phyloP scores from a whole-genome alignment of 495 filamentous ascomycete genomes.

The Penicillium daleae region DNA sequence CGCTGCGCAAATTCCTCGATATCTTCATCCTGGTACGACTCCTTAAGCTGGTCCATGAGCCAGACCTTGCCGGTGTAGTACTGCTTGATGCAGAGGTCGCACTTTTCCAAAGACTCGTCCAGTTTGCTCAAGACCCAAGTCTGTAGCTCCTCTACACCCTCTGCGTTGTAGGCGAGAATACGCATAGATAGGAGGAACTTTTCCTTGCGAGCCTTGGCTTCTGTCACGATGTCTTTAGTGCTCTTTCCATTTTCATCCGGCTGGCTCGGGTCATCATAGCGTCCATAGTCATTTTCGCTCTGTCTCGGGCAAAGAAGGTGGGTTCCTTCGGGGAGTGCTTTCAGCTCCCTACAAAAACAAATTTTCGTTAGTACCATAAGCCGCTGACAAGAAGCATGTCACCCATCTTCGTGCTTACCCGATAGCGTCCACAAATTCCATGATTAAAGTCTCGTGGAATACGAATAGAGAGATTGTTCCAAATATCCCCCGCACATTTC shows the following conservation, averaged over 20 bases:
- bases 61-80: constrained; percentile 75
- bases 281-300: constrained; percentile 50
- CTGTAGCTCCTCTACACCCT: constrained; percentile 62
- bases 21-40: constrained; percentile 66
- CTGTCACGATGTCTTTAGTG: constrained; percentile 43
- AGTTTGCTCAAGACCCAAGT: constrained; percentile 60
- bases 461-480: constrained; percentile 10
- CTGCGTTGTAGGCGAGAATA: constrained; percentile 67
- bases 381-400: background rate
- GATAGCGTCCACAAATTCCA: constrained; percentile 51
- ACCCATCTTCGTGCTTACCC: constrained; percentile 31
- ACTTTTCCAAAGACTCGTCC: constrained; percentile 62
- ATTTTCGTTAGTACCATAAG: constrained; percentile 14
- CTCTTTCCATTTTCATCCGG: constrained; percentile 37
- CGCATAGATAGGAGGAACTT: constrained; percentile 65
- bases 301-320: constrained; percentile 57
- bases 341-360: constrained; percentile 40
- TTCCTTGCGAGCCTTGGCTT: constrained; percentile 57
- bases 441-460: constrained; percentile 26
- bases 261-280: constrained; percentile 54
- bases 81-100: constrained; percentile 77
- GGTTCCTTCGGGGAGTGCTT: constrained; percentile 47
- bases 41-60: constrained; percentile 61
- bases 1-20: constrained; percentile 58
- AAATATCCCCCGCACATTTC: constrained; percentile 24